These are phyloP conservation scores for Acrocalymma vagum DNA, from an alignment of 2,329 filamentous ascomycete genomes.

Conservation along the genomic window DNA sequence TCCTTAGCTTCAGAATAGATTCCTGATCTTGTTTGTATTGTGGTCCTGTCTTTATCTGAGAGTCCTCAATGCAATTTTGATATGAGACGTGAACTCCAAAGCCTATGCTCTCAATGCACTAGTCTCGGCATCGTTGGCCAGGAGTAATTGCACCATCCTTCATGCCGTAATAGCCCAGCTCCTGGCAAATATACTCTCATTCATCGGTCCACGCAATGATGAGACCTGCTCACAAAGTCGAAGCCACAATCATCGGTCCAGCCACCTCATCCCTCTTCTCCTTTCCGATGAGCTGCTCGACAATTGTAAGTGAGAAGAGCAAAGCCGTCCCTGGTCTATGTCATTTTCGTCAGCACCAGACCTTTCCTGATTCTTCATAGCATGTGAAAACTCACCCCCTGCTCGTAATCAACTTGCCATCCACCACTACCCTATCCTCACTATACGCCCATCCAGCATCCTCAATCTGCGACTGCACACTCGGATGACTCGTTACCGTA, in stretches of 20 bases:
- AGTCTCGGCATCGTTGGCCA: no score
- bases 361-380: neutral
- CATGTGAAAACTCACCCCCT: constrained; percentile 34
- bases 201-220: no score
- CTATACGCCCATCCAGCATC: constrained; percentile 45
- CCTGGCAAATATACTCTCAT: no score
- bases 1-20: no score
- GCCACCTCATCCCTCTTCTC: constrained; percentile 60
- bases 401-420: constrained; percentile 45
- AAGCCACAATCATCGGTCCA: constrained; percentile 55
- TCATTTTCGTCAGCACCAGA: constrained; percentile 7
- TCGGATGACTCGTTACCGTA: constrained; percentile 49
- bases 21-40: no score
- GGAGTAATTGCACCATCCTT: no score
- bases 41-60: no score
- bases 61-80: no score
- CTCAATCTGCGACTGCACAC: constrained; percentile 42
- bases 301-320: constrained; percentile 48
- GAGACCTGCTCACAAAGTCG: constrained; percentile 29
- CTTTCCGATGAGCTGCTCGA: constrained; percentile 46
- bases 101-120: no score
- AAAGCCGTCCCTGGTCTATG: constrained; percentile 49
- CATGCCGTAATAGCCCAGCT: no score
- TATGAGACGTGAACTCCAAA: no score
- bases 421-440: constrained; percentile 46